Base-by-base conservation (phyloP, 805 yeast genomes). In the Tetrapisispora arboricola region DNA sequence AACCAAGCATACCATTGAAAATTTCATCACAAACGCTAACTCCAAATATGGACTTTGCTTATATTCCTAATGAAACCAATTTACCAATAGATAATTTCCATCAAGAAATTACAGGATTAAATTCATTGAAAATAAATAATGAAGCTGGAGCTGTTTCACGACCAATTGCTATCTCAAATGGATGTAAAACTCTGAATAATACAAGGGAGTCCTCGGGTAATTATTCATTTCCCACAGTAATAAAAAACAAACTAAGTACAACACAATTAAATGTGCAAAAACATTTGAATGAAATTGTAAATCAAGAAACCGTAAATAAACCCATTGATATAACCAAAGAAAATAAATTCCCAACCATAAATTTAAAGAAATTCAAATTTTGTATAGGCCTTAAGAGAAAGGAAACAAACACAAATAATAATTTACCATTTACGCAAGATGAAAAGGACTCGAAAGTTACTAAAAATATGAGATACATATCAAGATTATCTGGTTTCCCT, bases 21-120 rank as follows among this genome's bases (percentile, higher is more conserved):
- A 47, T 51, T 36, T 60, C 65, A 2, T 50, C 61, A 2, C 64
- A 60, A 39, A 61, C 66, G 0, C 32, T 61, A 17, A 58, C 61
- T 1, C 59, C 65, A 13, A 54, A 51, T 20, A 44, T 52, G 46
- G 63, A 55, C 15, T 37, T 46, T 13, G 11, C 16, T 13, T 21
- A 26, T 15, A 21, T 27, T 13, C 9, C 3, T 9, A 28, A 12
- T 28, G 36, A 16, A 32, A 12, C 2, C n/a, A n/a, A n/a, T n/a
- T n/a, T n/a, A n/a, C n/a, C n/a, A n/a, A n/a, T n/a, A n/a, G n/a
- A n/a, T n/a, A n/a, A n/a, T n/a, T n/a, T n/a, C n/a, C n/a, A n/a
- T n/a, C n/a, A n/a, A n/a, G n/a, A n/a, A n/a, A n/a, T n/a, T n/a
- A n/a, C n/a, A n/a, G n/a, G n/a, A n/a, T n/a, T n/a, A n/a, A n/a